Evolutionary conservation across 2,329 filamentous ascomycete species (phyloP).

Genomic region (Ophiosphaerella narmari): DNA sequence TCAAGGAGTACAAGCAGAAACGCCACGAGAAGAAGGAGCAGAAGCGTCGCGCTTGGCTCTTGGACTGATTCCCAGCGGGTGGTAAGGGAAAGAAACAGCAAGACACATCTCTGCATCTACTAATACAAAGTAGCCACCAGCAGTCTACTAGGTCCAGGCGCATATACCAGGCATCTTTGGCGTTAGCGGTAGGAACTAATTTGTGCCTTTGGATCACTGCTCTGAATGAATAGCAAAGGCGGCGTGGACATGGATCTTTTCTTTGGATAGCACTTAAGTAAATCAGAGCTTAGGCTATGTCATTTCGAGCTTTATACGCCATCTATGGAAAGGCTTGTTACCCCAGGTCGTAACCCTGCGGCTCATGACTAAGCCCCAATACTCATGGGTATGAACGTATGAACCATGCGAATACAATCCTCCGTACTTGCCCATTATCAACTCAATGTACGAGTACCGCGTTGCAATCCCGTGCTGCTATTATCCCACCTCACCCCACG

Average conservation of each 20-base stretch:
- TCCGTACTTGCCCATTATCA: neutral
- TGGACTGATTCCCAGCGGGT: slow-evolving; percentile 64
- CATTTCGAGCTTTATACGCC: neutral
- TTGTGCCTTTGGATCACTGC: slow-evolving; percentile 3
- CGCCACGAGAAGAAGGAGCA: slow-evolving; percentile 88
- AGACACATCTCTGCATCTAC: slow-evolving; percentile 27
- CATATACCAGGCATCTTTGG: neutral
- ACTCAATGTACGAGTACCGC: neutral
- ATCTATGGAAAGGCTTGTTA: slow-evolving; percentile 5
- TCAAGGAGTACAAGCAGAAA: slow-evolving; percentile 92
- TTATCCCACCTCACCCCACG: slow-evolving; percentile 1
- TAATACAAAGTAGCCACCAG: slow-evolving; percentile 31
- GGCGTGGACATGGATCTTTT: neutral
- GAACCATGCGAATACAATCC: slow-evolving; percentile 9
- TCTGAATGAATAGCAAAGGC: neutral
- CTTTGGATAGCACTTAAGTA: neutral
- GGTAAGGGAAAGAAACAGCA: slow-evolving; percentile 34
- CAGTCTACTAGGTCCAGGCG: slow-evolving; percentile 4
- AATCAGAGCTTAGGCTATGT: slow-evolving; percentile 1
- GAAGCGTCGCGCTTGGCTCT: slow-evolving; percentile 88
- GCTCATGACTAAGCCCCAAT: neutral
- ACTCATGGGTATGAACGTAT: slow-evolving; percentile 1
- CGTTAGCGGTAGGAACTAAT: slow-evolving; percentile 24
- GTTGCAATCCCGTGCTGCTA: neutral
- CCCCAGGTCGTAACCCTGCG: neutral